Evolutionary conservation across 768 basidiomycete species (phyloP).

Genomic region (Panaeolus cyanescens): DNA sequence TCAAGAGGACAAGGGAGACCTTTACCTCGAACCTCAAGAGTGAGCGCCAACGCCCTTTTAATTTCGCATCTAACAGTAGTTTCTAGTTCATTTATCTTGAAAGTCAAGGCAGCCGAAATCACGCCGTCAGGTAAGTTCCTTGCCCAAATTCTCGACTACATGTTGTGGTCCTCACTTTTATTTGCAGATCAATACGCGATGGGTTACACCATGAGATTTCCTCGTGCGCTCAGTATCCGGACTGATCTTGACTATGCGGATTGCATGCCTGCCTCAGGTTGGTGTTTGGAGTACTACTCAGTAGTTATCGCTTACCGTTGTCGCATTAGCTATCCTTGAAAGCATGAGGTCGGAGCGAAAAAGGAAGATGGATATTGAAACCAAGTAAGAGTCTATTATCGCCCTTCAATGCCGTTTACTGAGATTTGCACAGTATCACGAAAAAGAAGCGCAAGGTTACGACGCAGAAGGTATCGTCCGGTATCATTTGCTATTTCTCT

Average conservation of each 20-base stretch:
- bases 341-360: slow-evolving; percentile 66
- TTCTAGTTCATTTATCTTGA: slow-evolving; percentile 86
- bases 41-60: slow-evolving; percentile 33
- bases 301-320: neutral
- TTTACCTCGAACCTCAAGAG: slow-evolving; percentile 91
- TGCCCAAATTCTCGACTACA: neutral
- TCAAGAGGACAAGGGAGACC: slow-evolving; percentile 83
- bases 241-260: slow-evolving; percentile 76
- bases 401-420: neutral
- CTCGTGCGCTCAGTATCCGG: slow-evolving; percentile 78
- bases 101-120: slow-evolving; percentile 94
- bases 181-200: slow-evolving; percentile 77
- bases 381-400: slow-evolving; percentile 38
- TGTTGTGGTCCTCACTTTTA: slow-evolving; percentile 6
- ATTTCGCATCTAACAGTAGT: neutral
- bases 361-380: slow-evolving; percentile 69
- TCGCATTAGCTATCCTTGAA: slow-evolving; percentile 54
- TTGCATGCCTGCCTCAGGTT: slow-evolving; percentile 73
- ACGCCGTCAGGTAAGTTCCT: slow-evolving; percentile 60
- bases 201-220: slow-evolving; percentile 93
- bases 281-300: neutral
- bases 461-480: slow-evolving; percentile 45
- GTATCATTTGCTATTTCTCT: neutral
- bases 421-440: slow-evolving; percentile 27
- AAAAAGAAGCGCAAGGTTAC: slow-evolving; percentile 64